Evolutionary conservation across 768 basidiomycete genomes (phyloP).

Genomic region (Trametes villosa): DNA sequence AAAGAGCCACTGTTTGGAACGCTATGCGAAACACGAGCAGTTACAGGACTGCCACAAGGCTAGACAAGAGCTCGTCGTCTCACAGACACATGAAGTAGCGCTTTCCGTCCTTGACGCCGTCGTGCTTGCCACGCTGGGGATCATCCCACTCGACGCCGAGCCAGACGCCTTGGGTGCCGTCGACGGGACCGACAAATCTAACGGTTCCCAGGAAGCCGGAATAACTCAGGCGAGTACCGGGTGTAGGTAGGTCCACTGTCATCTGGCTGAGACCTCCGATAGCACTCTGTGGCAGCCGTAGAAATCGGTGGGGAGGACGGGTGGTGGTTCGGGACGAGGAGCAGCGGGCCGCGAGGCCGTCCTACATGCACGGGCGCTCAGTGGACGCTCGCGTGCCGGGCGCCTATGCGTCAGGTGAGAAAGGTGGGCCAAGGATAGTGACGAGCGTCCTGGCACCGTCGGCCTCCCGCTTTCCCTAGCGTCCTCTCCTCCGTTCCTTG

Average conservation of each 20-base stretch:
- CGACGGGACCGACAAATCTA: conserved; percentile 66
- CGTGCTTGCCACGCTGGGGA: conserved; percentile 81
- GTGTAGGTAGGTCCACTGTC: conserved; percentile 32
- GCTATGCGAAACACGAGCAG: conserved; percentile 41
- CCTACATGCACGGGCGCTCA: background rate
- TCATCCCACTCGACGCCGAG: conserved; percentile 99
- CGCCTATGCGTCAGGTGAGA: background rate
- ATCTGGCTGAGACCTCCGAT: background rate
- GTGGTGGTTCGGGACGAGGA: background rate
- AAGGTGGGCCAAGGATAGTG: background rate
- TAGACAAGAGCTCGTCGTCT: conserved; percentile 30
- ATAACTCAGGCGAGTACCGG: conserved; percentile 60
- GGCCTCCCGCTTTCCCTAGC: conserved; percentile 7
- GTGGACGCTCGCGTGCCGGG: background rate
- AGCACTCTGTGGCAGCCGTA: background rate
- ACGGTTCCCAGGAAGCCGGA: conserved; percentile 68
- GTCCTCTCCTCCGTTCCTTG: background rate
- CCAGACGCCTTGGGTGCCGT: conserved; percentile 72
- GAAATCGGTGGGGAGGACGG: background rate
- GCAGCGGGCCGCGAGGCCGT: background rate
- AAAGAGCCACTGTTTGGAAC: conserved; percentile 74
- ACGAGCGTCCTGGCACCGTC: background rate
- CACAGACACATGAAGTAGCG: conserved; percentile 83
- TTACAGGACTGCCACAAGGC: conserved; percentile 1
- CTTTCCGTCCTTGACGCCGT: conserved; percentile 77